phyloP scores from a whole-genome alignment of 176 grass and related monocot species.

The Zoysia pacifica region DNA sequence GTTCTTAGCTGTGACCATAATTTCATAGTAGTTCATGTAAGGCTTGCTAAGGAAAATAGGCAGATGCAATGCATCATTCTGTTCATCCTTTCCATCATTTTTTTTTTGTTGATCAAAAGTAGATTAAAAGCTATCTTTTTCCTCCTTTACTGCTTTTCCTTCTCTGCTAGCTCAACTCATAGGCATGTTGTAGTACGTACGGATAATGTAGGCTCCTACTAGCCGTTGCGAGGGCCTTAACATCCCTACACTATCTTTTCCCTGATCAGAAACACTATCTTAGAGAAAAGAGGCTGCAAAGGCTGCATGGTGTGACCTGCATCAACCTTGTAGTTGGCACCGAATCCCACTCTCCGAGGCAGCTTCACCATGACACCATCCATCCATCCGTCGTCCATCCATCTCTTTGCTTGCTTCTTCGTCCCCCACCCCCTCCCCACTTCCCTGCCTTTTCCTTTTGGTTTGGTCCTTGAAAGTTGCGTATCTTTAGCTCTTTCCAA shows the following conservation, averaged over 20 bases:
- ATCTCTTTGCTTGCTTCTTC: too few species aligned
- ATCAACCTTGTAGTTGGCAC: constrained; percentile 75
- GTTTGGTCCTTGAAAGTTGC: constrained; percentile 63
- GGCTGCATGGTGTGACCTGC: constrained; percentile 54
- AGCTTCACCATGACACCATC: constrained; percentile 73
- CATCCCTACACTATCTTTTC: constrained; percentile 54
- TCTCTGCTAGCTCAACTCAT: constrained; percentile 21
- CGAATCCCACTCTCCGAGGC: constrained; percentile 67
- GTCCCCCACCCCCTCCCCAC: constrained; percentile 14
- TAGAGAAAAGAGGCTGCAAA: constrained; percentile 48
- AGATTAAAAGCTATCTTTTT: constrained; percentile 35
- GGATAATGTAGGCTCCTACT: constrained; percentile 51
- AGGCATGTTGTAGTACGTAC: constrained; percentile 43
- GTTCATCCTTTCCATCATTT: constrained; percentile 29
- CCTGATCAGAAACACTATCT: constrained; percentile 47
- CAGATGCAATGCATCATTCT: constrained; percentile 49
- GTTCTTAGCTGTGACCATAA: too few species aligned
- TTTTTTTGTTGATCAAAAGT: constrained; percentile 34
- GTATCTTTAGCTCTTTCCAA: constrained; percentile 82
- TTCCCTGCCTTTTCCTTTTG: constrained; percentile 56
- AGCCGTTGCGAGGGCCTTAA: constrained; percentile 46
- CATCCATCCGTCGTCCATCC: too few species aligned
- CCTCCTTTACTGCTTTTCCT: constrained; percentile 42
- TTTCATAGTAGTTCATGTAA: too few species aligned
- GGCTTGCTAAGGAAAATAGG: constrained; percentile 3